These are phyloP conservation scores for Microbotryum lychnidis-dioicae DNA, from an alignment of 1,284 basidiomycete genomes.

Conservation along the genomic window DNA sequence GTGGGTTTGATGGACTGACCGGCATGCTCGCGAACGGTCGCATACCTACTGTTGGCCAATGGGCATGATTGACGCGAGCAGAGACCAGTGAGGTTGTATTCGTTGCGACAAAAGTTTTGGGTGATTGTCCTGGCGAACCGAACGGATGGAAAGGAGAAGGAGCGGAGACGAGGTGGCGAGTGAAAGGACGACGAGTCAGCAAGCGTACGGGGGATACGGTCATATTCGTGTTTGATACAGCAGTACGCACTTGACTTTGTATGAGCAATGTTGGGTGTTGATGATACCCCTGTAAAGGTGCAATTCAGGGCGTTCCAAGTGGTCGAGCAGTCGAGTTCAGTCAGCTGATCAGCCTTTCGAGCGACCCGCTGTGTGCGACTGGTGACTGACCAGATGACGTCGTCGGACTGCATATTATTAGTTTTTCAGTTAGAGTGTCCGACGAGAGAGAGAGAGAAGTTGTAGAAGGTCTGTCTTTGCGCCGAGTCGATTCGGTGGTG, in stretches of 20 bases:
- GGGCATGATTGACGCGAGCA: slow-evolving; percentile 96
- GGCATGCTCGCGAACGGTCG: slow-evolving; percentile 91
- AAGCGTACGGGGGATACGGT: neutral
- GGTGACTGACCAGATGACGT: slow-evolving; percentile 28
- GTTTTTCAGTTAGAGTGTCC: neutral
- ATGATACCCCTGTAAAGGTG: slow-evolving; percentile 25
- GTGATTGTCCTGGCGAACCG: slow-evolving; percentile 61
- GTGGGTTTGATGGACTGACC: slow-evolving; percentile 47
- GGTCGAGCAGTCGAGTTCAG: neutral
- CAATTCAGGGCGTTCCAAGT: neutral
- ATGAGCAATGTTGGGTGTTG: slow-evolving; percentile 57
- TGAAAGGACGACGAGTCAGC: too few species aligned
- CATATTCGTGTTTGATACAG: neutral
- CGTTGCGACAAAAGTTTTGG: slow-evolving; percentile 97
- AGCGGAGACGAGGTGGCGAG: neutral
- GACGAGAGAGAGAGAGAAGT: too few species aligned
- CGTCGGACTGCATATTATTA: slow-evolving; percentile 29
- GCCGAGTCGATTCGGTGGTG: neutral
- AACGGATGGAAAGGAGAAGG: neutral
- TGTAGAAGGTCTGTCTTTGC: too few species aligned
- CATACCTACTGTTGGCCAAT: slow-evolving; percentile 91
- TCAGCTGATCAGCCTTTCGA: neutral
- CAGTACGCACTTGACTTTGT: slow-evolving; percentile 85
- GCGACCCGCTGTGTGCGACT: neutral
- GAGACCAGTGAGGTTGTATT: slow-evolving; percentile 97